Evolutionary conservation across 2,329 filamentous ascomycete genomes (phyloP).

Genomic region (Arthrobotrys conoides): DNA sequence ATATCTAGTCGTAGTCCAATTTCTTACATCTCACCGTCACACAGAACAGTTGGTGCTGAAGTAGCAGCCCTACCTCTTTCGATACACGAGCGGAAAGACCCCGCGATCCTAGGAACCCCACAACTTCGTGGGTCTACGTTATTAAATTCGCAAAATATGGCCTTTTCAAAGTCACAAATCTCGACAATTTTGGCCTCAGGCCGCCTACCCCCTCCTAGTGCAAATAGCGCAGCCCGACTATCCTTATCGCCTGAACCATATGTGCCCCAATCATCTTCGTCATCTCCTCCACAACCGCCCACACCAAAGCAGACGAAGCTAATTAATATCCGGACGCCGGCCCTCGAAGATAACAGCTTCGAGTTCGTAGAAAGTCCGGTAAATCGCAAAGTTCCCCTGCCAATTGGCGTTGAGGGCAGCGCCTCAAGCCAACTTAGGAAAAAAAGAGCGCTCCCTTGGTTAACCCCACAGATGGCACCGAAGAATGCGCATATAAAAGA

Average conservation of each 20-base stretch:
- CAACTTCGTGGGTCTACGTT: constrained; percentile 22
- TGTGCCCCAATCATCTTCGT: not conserved
- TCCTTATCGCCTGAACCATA: constrained; percentile 20
- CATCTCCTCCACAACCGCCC: constrained; percentile 1
- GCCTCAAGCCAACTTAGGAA: not conserved
- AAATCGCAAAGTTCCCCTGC: not conserved
- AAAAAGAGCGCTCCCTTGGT: constrained; percentile 38
- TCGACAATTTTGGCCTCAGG: not conserved
- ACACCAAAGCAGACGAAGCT: not conserved
- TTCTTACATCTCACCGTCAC: constrained; percentile 48
- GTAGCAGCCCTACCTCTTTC: constrained; percentile 5
- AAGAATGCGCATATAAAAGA: not conserved
- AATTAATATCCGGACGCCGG: not conserved
- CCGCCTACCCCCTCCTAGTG: not conserved
- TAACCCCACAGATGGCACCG: constrained; percentile 23
- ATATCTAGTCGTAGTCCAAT: constrained; percentile 29
- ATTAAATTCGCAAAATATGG: not conserved
- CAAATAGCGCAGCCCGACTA: not conserved
- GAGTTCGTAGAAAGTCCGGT: constrained; percentile 23
- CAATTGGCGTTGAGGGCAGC: not conserved
- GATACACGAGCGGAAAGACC: not conserved
- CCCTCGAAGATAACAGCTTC: constrained; percentile 39
- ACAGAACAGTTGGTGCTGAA: constrained; percentile 37
- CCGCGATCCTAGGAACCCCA: not conserved
- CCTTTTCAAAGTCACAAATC: constrained; percentile 7